Evolutionary conservation across 2,329 filamentous ascomycete species (phyloP).

Genomic region (Mariannaea sp.): DNA sequence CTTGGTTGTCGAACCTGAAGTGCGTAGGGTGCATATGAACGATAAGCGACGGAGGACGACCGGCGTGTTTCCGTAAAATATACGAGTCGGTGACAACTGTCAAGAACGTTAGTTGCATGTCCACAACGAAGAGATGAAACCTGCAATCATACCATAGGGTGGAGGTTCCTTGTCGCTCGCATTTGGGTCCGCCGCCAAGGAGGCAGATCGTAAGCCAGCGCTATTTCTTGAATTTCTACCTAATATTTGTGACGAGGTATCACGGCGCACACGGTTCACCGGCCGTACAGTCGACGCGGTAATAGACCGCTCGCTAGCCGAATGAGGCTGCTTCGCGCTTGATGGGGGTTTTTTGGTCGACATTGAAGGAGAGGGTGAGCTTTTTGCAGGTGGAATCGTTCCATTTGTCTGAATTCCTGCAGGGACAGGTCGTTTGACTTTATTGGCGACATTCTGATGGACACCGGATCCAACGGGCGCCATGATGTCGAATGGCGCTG

Average conservation of each 20-base stretch:
- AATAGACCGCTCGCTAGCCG: conserved; percentile 44
- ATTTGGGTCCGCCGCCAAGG: conserved; percentile 50
- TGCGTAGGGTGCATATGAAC: conserved; percentile 84
- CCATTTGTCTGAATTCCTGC: conserved; percentile 71
- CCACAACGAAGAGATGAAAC: neutral
- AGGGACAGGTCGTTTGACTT: conserved; percentile 71
- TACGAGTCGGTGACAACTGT: conserved; percentile 75
- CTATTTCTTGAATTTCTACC: conserved; percentile 58
- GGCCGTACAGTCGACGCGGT: conserved; percentile 53
- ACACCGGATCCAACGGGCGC: conserved; percentile 58
- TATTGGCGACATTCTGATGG: conserved; percentile 53
- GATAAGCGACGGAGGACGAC: conserved; percentile 80
- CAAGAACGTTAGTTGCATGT: conserved; percentile 29
- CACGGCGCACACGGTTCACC: conserved; percentile 63
- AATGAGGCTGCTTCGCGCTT: conserved; percentile 48
- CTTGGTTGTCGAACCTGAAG: conserved; percentile 92
- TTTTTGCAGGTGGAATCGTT: conserved; percentile 55
- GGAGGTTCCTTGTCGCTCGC: conserved; percentile 50
- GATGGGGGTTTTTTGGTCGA: conserved; percentile 59
- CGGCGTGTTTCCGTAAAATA: conserved; percentile 79
- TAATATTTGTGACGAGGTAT: conserved; percentile 52
- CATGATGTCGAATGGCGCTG: conserved; percentile 50
- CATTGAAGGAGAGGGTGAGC: conserved; percentile 64
- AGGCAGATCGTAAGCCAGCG: conserved; percentile 55
- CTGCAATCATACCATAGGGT: conserved; percentile 54